Evolutionary conservation across 75 land plant species (phyloP), one percentile per base, ranked within the genome.

Genomic region (Isoetes taiwanensis): DNA sequence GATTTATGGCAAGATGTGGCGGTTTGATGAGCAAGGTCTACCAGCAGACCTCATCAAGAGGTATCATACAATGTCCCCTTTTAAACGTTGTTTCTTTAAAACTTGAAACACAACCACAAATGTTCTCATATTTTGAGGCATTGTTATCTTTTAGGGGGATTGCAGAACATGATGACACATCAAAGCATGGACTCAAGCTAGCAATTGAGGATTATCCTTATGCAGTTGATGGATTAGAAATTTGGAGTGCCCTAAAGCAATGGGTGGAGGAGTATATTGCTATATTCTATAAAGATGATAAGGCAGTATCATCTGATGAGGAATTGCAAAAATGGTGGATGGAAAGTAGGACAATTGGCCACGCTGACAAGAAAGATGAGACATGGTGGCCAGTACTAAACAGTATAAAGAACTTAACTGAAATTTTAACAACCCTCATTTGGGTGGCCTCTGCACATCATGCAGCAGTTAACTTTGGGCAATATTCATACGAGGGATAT

Each of bases 321-420:
- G 96, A 94, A 72, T 75, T 94, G 31, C 90, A 84, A 64, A 52
- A 71, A 2, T 94, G 99, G 99, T 94, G 87, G 82, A 53, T 38
- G 2, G 99, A 94, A 70, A 64, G 77, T 27, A 46, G 74, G 41
- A 54, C 69, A 21, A 54, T 65, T 17, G 84, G 88, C 21, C 88
- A 84, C 41, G 81, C 66, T 3, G 88, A 84, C 69, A 75, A 64
- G 66, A 80, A 72, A 53, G 67, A 81, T n/a, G 81, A 72, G 37
- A 43, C 67, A 6, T 85, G 85, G 90, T 77, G 78, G 78, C 46
- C 20, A 73, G 72, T 28, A 11, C 72, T 84, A 32, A 26, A 65
- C 33, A 63, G 70, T 6, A 64, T 61, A 0, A 12, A 50, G 9
- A 65, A 72, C 53, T 74, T 78, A 2, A 57, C 53, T 2, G 42